Evolutionary conservation across 768 basidiomycete species (phyloP).

Genomic region (Asterophora lycoperdoides): DNA sequence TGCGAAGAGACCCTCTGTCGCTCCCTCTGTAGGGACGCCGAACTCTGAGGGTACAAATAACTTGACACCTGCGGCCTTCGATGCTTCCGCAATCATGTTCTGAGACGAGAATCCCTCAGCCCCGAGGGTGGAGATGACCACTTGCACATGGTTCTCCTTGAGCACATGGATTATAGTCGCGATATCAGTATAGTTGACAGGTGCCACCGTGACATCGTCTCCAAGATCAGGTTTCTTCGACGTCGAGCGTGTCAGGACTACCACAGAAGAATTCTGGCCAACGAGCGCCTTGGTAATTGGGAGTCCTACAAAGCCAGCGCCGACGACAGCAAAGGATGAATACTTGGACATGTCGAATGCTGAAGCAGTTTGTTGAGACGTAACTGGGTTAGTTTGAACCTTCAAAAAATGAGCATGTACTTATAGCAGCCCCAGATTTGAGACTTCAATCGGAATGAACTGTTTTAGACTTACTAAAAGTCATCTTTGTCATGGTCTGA

Average conservation of each 20-base stretch:
- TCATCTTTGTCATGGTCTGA: too few species aligned
- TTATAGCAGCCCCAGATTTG: too few species aligned
- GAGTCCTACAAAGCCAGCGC: conserved; percentile 8
- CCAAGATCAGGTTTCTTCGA: conserved; percentile 3
- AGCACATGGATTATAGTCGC: conserved; percentile 6
- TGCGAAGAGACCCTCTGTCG: not conserved
- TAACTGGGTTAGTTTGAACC: too few species aligned
- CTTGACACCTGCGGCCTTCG: conserved; percentile 13
- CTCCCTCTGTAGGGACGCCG: conserved; percentile 7
- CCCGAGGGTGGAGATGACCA: conserved; percentile 9
- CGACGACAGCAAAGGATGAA: conserved; percentile 11
- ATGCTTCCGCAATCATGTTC: conserved; percentile 9
- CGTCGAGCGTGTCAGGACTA: conserved; percentile 7
- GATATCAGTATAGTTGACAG: conserved; percentile 6
- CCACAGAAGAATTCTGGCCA: conserved; percentile 1
- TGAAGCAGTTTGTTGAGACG: not conserved
- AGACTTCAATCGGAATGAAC: too few species aligned
- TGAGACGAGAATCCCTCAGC: conserved; percentile 5
- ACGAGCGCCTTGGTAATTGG: conserved; percentile 7
- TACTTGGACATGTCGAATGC: conserved; percentile 4
- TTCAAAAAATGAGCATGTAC: too few species aligned
- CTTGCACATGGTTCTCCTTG: conserved; percentile 5
- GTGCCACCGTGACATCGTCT: conserved; percentile 1
- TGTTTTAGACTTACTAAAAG: too few species aligned
- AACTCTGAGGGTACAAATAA: conserved; percentile 15